Evolutionary conservation across 164 flowering plant species (phyloP).

Genomic region (Chimonanthus praecox): DNA sequence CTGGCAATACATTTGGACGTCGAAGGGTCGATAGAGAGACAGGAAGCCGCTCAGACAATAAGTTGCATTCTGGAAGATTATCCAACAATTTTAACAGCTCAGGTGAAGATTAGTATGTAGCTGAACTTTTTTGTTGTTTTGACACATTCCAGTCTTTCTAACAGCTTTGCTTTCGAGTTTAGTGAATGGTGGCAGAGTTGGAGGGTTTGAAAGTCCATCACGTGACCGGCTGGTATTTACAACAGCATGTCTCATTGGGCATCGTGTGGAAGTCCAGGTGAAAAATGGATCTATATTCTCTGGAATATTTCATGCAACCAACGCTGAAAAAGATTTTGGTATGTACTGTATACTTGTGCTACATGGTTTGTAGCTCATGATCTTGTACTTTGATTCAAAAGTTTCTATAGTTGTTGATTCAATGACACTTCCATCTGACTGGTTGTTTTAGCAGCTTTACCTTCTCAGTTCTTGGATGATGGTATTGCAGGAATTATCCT

Average conservation of each 20-base stretch:
- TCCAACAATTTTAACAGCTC: conserved; percentile 30
- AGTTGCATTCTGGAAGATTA: conserved; percentile 48
- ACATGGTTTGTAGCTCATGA: not conserved
- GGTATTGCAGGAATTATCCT: conserved; percentile 54
- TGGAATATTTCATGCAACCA: conserved; percentile 81
- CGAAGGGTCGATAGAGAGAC: conserved; percentile 63
- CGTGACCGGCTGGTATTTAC: conserved; percentile 70
- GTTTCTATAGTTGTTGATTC: not conserved
- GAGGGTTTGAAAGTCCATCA: conserved; percentile 43
- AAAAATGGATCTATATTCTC: conserved; percentile 76
- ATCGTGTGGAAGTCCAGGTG: conserved; percentile 85
- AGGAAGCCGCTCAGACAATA: conserved; percentile 49
- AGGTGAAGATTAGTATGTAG: conserved; percentile 30
- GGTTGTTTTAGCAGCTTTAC: not conserved
- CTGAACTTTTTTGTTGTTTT: not conserved
- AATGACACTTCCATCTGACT: not conserved
- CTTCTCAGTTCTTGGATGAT: not conserved
- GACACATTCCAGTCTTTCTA: conserved; percentile 1
- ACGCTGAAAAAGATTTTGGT: conserved; percentile 84
- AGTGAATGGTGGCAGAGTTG: conserved; percentile 37
- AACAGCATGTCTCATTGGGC: conserved; percentile 80
- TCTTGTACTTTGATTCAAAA: not conserved
- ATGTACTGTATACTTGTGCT: conserved; percentile 19
- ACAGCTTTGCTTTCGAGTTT: conserved; percentile 26
- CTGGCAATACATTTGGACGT: conserved; percentile 68